These are phyloP conservation scores for Skeletonema tropicum DNA, from an alignment of 108 stramenopile species.

Conservation along the genomic window DNA sequence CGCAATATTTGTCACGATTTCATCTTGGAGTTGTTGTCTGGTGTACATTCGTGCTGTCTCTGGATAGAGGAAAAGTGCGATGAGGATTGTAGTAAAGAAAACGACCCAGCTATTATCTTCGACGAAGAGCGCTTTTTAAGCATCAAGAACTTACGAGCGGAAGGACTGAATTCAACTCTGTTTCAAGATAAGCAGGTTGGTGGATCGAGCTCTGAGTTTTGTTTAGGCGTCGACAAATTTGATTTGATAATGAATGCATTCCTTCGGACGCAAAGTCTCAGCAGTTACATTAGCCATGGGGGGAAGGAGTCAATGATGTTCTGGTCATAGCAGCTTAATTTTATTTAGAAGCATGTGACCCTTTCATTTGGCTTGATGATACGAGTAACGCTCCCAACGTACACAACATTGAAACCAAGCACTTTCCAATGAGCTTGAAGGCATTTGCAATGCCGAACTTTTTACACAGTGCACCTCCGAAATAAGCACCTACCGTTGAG, in stretches of 20 bases:
- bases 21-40: constrained; percentile 67
- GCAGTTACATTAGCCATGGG: constrained; percentile 64
- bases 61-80: constrained; percentile 75
- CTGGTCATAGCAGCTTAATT: constrained; percentile 22
- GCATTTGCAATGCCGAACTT: constrained; percentile 20
- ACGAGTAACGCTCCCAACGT: constrained; percentile 13
- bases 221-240: constrained; percentile 65
- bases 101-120: constrained; percentile 74
- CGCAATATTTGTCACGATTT: constrained; percentile 47
- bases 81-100: constrained; percentile 2
- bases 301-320: constrained; percentile 71
- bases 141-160: constrained; percentile 63
- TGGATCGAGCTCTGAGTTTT: constrained; percentile 30
- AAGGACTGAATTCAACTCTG: constrained; percentile 40
- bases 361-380: neutral
- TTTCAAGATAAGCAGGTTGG: constrained; percentile 24
- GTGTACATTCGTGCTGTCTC: constrained; percentile 68
- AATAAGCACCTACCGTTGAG: constrained; percentile 34
- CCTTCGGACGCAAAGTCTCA: constrained; percentile 83
- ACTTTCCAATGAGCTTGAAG: constrained; percentile 31
- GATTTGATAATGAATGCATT: constrained; percentile 79
- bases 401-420: constrained; percentile 36
- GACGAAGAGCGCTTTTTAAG: constrained; percentile 85
- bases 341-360: constrained; percentile 8
- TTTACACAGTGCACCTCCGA: constrained; percentile 37